These are phyloP conservation scores for Xanthoconium separans DNA, from an alignment of 1,284 basidiomycete genomes.

Conservation along the genomic window DNA sequence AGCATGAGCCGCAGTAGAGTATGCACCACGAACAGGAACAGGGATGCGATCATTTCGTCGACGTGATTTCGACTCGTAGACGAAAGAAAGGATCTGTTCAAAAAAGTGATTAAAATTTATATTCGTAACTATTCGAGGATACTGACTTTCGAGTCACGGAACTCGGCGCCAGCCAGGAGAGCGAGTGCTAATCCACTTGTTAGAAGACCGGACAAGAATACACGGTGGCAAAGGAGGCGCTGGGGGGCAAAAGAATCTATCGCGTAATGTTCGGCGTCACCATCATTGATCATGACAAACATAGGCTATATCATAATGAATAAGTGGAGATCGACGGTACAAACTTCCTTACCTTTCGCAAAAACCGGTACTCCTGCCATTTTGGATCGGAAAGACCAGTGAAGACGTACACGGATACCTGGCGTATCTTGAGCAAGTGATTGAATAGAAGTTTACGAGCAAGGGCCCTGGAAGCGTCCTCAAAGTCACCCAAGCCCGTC, in stretches of 20 bases:
- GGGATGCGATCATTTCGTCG: conserved; percentile 6
- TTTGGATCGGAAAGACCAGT: conserved; percentile 40
- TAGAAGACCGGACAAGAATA: conserved; percentile 49
- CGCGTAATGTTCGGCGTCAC: conserved; percentile 33
- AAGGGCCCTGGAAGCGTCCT: conserved; percentile 46
- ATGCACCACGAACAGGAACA: conserved; percentile 7
- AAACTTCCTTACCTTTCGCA: conserved; percentile 38
- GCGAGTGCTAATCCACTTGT: conserved; percentile 50
- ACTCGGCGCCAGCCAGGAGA: conserved; percentile 51
- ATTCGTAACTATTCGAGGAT: neutral
- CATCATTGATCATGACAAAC: conserved; percentile 62
- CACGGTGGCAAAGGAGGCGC: conserved; percentile 46
- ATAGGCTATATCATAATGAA: conserved; percentile 49
- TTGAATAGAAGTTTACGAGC: conserved; percentile 51
- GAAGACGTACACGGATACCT: conserved; percentile 46
- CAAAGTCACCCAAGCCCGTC: conserved; percentile 37
- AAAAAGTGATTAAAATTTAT: neutral
- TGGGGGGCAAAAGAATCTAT: conserved; percentile 23
- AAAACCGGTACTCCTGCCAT: conserved; percentile 48
- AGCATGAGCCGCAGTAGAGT: conserved; percentile 1
- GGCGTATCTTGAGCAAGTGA: conserved; percentile 44
- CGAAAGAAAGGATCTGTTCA: conserved; percentile 45
- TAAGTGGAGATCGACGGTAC: neutral
- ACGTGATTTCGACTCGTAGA: conserved; percentile 40
- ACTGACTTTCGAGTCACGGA: conserved; percentile 60